Evolutionary conservation across 1,284 basidiomycete species (phyloP).

Genomic region (Agroathelia rolfsii): DNA sequence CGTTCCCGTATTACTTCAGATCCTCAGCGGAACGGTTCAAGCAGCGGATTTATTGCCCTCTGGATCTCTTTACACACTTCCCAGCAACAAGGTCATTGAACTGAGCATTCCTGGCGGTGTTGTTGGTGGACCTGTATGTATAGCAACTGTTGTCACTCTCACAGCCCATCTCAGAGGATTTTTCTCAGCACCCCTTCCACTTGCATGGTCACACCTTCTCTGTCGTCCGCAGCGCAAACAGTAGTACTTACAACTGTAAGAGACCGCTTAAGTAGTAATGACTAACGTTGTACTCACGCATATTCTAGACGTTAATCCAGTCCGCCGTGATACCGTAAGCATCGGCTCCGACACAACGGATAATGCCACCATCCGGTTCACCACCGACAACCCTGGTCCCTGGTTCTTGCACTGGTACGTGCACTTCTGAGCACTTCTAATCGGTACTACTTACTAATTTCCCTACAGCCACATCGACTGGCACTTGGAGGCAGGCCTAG

Average conservation of each 20-base stretch:
- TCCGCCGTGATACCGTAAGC: constrained; percentile 27
- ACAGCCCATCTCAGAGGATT: neutral
- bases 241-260: constrained; percentile 23
- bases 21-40: constrained; percentile 12
- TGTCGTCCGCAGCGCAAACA: constrained; percentile 26
- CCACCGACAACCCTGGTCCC: constrained; percentile 10
- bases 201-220: constrained; percentile 30
- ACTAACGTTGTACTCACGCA: constrained; percentile 24
- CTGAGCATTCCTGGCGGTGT: constrained; percentile 14
- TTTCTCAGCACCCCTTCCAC: constrained; percentile 23
- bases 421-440: no score
- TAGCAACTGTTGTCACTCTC: constrained; percentile 16
- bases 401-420: constrained; percentile 5
- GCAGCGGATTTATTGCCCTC: constrained; percentile 9
- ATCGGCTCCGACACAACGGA: constrained; percentile 18
- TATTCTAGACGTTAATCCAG: constrained; percentile 28
- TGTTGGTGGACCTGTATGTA: constrained; percentile 14
- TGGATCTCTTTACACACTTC: constrained; percentile 20
- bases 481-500: constrained; percentile 31
- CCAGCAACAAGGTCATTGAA: constrained; percentile 24
- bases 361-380: constrained; percentile 26
- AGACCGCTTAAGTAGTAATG: constrained; percentile 31
- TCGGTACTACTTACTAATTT: no score
- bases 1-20: constrained; percentile 16
- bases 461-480: constrained; percentile 28